Base-by-base conservation (phyloP, 1,284 basidiomycete genomes). In the Puccinia triticina region DNA sequence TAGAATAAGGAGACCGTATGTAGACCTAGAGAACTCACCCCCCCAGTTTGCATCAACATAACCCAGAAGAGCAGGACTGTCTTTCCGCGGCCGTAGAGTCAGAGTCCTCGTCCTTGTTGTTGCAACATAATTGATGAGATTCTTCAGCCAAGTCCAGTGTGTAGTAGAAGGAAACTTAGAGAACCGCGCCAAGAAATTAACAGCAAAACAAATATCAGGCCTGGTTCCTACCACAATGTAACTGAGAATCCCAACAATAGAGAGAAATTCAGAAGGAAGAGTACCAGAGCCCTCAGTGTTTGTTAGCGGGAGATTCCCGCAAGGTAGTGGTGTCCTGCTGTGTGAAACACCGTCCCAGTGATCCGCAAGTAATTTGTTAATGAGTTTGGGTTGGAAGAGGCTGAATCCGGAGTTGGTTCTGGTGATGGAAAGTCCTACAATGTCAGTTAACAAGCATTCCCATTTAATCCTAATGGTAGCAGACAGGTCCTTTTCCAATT, bases 31-130 rank as follows among this genome's bases (percentile, higher is more conserved):
- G 16, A 57, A 57, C 26, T 57, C 26, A 29, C 40, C 40, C 40
- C 55, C 55, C 55, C 55, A 57, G 55, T 57, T 57, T 57, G 55
- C 55, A 57, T 57, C 55, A 57, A 57, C 55, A 57, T 57, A 57
- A 18, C 55, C 21, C 16, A n/a, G n/a, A 23, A 57, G 23, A 57
- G 55, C 21, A 7, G 23, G 21, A 18, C n/a, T n/a, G 55, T 57
- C 23, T 7, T 57, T 57, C 21, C 12, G 40, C 4, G 55, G 5
- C 55, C 26, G 55, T 5, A 57, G 55, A 23, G 4, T 23, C 16
- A 57, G 16, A 5, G 55, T 23, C 21, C 16, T 5, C 21, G 21
- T 7, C 23, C 16, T n/a, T 5, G 23, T 7, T 23, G 4, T 4
- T 5, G 4, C 21, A 57, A 57, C 21, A 18, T 57, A 57, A 18